Conservation (phyloP, 2,329 filamentous ascomycete genomes). For the Monilinia vaccinii-corymbosi region DNA sequence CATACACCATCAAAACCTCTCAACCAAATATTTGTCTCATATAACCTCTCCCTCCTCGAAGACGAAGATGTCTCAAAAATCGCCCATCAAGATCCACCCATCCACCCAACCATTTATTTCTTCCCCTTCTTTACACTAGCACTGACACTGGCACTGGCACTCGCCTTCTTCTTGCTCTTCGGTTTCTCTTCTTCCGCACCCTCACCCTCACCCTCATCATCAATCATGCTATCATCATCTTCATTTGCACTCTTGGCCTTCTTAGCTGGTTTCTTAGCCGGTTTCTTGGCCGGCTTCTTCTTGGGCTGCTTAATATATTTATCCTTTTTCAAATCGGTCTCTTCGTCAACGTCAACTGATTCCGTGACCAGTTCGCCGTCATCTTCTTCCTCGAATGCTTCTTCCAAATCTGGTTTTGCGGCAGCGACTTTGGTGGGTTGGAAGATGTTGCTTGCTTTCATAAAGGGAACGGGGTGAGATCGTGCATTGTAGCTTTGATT, state of each 20-base stretch:
- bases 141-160: conserved; percentile 7
- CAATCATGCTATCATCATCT: conserved; percentile 19
- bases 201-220: conserved; percentile 16
- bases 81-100: neutral
- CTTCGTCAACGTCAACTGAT: conserved; percentile 55
- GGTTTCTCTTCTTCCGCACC: conserved; percentile 17
- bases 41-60: neutral
- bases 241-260: conserved; percentile 17
- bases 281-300: conserved; percentile 47
- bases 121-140: conserved; percentile 19
- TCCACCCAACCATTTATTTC: conserved; percentile 14
- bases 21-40: neutral
- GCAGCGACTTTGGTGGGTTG: conserved; percentile 61
- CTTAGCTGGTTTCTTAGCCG: conserved; percentile 28
- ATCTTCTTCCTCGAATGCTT: conserved; percentile 89
- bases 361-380: conserved; percentile 53
- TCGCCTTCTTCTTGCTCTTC: conserved; percentile 21
- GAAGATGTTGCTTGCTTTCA: conserved; percentile 75
- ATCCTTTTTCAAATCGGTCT: conserved; percentile 81
- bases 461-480: conserved; percentile 86
- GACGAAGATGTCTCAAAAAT: neutral
- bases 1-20: neutral
- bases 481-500: conserved; percentile 66
- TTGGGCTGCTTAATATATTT: conserved; percentile 95
- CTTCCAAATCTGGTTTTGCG: conserved; percentile 87